These are phyloP conservation scores for Rubus idaeus DNA, from an alignment of 306 rosid species.

Conservation along the genomic window DNA sequence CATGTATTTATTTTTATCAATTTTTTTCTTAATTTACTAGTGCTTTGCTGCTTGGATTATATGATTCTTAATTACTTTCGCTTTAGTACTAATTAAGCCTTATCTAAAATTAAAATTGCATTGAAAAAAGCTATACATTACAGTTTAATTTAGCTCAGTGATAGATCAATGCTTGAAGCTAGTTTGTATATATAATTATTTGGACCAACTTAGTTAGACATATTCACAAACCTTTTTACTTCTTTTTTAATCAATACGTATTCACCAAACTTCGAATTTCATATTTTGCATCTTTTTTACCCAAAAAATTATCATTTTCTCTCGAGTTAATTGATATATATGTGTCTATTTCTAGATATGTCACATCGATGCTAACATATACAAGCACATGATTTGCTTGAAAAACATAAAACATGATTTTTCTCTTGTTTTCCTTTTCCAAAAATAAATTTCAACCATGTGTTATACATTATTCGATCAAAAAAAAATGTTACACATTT, in stretches of 20 bases:
- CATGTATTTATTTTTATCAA: not conserved
- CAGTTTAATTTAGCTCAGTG: not conserved
- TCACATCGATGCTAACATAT: conserved; percentile 25
- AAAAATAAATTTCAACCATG: not conserved
- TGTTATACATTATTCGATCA: too few species aligned
- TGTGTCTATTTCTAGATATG: conserved; percentile 23
- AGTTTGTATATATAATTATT: not conserved
- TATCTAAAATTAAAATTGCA: not conserved
- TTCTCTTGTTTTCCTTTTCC: not conserved
- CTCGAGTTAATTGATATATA: not conserved
- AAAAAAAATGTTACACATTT: too few species aligned
- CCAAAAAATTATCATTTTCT: not conserved
- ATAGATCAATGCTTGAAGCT: not conserved
- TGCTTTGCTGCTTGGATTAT: not conserved
- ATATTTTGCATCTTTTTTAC: not conserved
- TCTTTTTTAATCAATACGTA: not conserved
- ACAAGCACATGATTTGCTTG: conserved; percentile 28
- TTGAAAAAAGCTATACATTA: not conserved
- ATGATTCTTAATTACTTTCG: not conserved
- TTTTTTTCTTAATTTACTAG: not conserved
- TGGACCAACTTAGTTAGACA: not conserved
- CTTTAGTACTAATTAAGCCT: not conserved
- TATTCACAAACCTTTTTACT: not conserved
- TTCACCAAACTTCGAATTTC: not conserved
- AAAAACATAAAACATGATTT: not conserved